Evolutionary conservation across 75 land plant species (phyloP).

Genomic region (Ceratopteris richardii): DNA sequence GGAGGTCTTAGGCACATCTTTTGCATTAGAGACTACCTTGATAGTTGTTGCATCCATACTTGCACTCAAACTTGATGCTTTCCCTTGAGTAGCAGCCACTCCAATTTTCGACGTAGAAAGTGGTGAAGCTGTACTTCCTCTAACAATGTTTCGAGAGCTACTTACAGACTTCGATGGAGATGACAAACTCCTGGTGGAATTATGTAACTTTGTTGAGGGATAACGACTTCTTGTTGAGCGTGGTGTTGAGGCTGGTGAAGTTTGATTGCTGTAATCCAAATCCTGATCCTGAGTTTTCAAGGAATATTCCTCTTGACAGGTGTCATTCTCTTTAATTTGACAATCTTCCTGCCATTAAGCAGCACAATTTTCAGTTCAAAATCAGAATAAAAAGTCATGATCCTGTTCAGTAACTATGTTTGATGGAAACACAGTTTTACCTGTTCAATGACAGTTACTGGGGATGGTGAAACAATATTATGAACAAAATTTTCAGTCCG

Average conservation of each 20-base stretch:
- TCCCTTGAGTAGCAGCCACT: neutral
- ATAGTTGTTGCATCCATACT: neutral
- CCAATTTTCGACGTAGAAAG: neutral
- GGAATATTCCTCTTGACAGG: neutral
- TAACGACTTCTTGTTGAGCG: neutral
- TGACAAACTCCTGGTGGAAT: neutral
- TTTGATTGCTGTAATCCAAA: neutral
- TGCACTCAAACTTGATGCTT: neutral
- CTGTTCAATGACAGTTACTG: too few relatives aligned
- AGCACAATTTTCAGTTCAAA: too few relatives aligned
- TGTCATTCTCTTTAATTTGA: neutral
- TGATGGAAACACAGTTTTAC: too few relatives aligned
- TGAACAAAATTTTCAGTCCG: too few relatives aligned
- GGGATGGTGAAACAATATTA: too few relatives aligned
- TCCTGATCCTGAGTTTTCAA: neutral
- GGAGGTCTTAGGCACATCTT: neutral
- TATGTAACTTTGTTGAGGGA: neutral
- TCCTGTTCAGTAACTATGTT: too few relatives aligned
- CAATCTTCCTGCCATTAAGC: too few relatives aligned
- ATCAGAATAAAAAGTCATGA: too few relatives aligned
- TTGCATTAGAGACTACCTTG: neutral
- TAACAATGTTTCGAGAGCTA: neutral
- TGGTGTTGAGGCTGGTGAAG: slow-evolving; percentile 5
- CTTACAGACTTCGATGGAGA: neutral
- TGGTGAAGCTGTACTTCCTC: neutral